Evolutionary conservation across 1,139 yeast species (phyloP).

Genomic region (Geotrichum fermentans): DNA sequence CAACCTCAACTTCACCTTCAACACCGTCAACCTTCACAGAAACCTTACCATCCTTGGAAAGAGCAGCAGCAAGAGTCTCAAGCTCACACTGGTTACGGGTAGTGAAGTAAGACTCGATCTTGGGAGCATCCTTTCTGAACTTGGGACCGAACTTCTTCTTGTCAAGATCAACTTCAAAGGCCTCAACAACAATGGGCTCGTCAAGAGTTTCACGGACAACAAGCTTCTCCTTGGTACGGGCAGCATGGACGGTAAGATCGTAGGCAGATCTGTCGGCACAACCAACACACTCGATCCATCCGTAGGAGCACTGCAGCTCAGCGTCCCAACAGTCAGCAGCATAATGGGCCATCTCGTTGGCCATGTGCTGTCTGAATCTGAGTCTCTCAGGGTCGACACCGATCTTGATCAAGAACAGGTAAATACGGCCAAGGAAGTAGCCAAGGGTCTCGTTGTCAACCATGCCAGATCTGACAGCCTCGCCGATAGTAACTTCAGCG

Average conservation of each 20-base stretch:
- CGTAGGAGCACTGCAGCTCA: slow-evolving; percentile 89
- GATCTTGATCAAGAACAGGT: slow-evolving; percentile 73
- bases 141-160: slow-evolving; percentile 97
- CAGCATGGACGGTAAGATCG: slow-evolving; percentile 91
- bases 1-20: slow-evolving; percentile 64
- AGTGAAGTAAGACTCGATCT: slow-evolving; percentile 74
- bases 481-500: slow-evolving; percentile 66
- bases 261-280: slow-evolving; percentile 99
- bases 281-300: slow-evolving; percentile 99
- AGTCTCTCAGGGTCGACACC: slow-evolving; percentile 82
- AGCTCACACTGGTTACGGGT: slow-evolving; percentile 81
- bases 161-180: slow-evolving; percentile 76
- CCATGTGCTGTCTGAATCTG: slow-evolving; percentile 98
- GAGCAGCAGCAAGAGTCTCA: slow-evolving; percentile 68
- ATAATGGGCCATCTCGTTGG: slow-evolving; percentile 98
- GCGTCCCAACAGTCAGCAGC: slow-evolving; percentile 99
- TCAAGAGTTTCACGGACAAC: slow-evolving; percentile 88
- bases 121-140: slow-evolving; percentile 94
- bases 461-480: slow-evolving; percentile 82
- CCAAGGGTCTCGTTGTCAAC: slow-evolving; percentile 97
- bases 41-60: slow-evolving; percentile 60
- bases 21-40: slow-evolving; percentile 57
- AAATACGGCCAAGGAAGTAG: slow-evolving; percentile 91
- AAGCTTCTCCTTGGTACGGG: slow-evolving; percentile 89
- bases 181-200: slow-evolving; percentile 77